Evolutionary conservation across 495 filamentous ascomycete species (phyloP), one percentile per base, ranked within the genome.

Genomic region (Clohesyomyces aquaticus): DNA sequence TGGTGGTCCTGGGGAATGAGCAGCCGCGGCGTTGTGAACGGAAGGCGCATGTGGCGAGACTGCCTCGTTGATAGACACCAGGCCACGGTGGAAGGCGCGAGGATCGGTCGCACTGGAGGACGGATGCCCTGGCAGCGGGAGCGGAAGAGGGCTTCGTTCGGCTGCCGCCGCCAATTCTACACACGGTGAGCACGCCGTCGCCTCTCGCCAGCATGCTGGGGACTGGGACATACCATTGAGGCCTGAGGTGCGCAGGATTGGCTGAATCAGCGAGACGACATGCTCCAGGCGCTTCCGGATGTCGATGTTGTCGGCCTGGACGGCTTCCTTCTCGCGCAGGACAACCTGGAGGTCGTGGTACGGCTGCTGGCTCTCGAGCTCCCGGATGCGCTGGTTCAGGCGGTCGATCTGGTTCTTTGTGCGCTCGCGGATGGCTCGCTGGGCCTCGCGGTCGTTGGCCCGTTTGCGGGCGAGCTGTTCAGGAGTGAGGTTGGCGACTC

Each of bases 301-400:
- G 51, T 89, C 85, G 41, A 79, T 80, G 73, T 91, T 90, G 71
- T 93, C 90, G 27, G 81, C 81, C 74, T 88, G 80, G 29, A 88
- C 81, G 10, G 81, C 78, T 67, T 89, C 87, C 79, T 88, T 91
- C 73, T 88, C 83, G 35, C 81, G 79, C 35, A 90, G 62, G 12
- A 82, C 88, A 21, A 80, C 76, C 77, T 91, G 89, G 12, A 93
- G 82, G 69, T 95, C 89, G 65, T 87, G 83, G 66, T 90, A 90
- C 0, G 91, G 89, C 70, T 91, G 86, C 75, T 90, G 88, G 38
- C 42, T 66, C 61, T 76, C 72, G 25, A 77, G 66, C 61, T 78
- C 75, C 1, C 51, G 48, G 25, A 78, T 77, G 3, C 75, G 69
- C 26, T 32, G 42, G 51, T 76, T 72, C 18, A 78, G 65, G 21